Base-by-base conservation (phyloP, 768 basidiomycete species). In the Tricholoma flavovirens region DNA sequence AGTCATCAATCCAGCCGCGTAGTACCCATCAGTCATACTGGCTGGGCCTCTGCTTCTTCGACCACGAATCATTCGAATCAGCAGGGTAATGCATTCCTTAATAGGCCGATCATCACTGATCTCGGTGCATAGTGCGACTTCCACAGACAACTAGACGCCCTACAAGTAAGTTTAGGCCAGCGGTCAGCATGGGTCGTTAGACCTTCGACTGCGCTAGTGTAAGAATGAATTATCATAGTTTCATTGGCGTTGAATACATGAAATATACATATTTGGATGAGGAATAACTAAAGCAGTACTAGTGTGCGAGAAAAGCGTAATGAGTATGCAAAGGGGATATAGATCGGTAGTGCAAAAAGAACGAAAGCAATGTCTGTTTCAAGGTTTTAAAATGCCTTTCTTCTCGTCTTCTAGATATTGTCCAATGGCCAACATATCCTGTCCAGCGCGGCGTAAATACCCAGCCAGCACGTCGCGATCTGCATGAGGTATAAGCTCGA, bases 371-470 rank as follows among this genome's bases (percentile, higher is more conserved):
- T 36, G 33, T 38, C 56, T 60, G 59, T 55, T 65, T 56, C 76
- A 74, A 48, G 19, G 49, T 57, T n/a, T 62, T 60, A 49, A 90
- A 46, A 74, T 77, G 30, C 88, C 88, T 63, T 85, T 88, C 73
- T 86, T 87, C 67, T 90, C 87, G 60, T 93, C 90, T 60, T 90
- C 90, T 10, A 93, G 74, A 67, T 90, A 93, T 65, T 89, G 86
- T 14, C 88, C 88, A 62, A 93, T 90, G n/a, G 90, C 90, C 42
- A 89, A 73, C 42, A 91, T 87, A 68, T 90, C 89, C 65, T 88
- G 83, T 19, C 90, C 90, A 9, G 88, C 76, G 9, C 86, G 78
- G 26, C 81, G 81, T 57, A 93, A 69, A 68, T 93, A 93, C 12
- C 83, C 80, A 36, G 84, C 84, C 7, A 93, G 77, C 1, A 90